A percentile compares a stretch with the other conserved stretches of the same genome.
phyloP scores from a whole-genome alignment of 1,139 yeast species.

The Saccharomyces hybrid region DNA sequence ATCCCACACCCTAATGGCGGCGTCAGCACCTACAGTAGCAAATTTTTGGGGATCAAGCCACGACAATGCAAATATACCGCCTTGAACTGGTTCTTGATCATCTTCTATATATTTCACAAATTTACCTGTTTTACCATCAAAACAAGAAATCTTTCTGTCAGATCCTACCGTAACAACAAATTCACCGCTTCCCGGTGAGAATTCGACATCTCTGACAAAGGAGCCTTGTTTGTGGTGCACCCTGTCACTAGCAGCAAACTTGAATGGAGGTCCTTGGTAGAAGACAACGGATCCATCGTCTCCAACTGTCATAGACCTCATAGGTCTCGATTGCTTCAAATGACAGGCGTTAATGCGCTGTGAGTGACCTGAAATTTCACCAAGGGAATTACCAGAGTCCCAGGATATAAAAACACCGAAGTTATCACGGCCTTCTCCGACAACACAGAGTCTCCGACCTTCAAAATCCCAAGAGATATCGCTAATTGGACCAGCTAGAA shows the following conservation, averaged over 20 bases:
- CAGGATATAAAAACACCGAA: constrained; percentile 90
- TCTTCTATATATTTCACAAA: constrained; percentile 43
- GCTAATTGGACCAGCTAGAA: constrained; percentile 74
- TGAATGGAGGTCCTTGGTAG: constrained; percentile 89
- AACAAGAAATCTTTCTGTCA: constrained; percentile 68
- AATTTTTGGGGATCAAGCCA: constrained; percentile 61
- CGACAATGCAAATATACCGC: constrained; percentile 71
- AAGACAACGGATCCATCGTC: constrained; percentile 84
- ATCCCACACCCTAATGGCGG: constrained; percentile 60
- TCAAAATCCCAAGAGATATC: constrained; percentile 94
- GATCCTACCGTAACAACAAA: constrained; percentile 78
- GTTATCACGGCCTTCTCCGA: constrained; percentile 88
- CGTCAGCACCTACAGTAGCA: constrained; percentile 83
- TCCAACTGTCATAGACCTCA: constrained; percentile 87
- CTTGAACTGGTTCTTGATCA: constrained; percentile 47
- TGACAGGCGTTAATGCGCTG: constrained; percentile 76
- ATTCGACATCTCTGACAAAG: constrained; percentile 73
- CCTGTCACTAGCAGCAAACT: constrained; percentile 65
- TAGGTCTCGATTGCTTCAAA: constrained; percentile 83
- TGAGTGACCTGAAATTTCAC: constrained; percentile 94
- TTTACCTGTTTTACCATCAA: constrained; percentile 87
- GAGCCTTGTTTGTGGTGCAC: constrained; percentile 58
- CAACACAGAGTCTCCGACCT: constrained; percentile 77
- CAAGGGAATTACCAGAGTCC: constrained; percentile 92
- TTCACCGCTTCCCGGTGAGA: constrained; percentile 68